Evolutionary conservation across 208 protist species (phyloP), one percentile per base, ranked within the genome.

Genomic region (Trypanosoma scelopori): DNA sequence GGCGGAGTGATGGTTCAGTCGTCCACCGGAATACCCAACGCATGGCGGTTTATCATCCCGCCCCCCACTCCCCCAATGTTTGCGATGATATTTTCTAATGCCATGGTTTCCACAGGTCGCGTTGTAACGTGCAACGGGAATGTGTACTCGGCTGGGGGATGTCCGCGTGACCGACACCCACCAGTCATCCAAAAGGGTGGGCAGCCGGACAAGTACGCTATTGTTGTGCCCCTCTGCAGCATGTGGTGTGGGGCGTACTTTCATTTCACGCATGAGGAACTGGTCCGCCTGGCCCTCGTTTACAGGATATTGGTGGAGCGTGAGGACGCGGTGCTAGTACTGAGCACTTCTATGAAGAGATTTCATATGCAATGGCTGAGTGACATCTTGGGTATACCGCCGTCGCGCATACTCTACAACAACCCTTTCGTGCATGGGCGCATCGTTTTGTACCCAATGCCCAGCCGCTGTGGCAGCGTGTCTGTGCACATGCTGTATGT

Each of bases 261-360:
- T 30, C 69, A 79, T 43, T 79, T 71, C 45, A 79, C 69, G 15
- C 67, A 79, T 62, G 74, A 79, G 49, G 62, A 79, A 28, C 52
- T 79, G 11, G 9, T 60, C 11, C 67, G 74, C 46, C 27, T 79
- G 23, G 59, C 62, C 12, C 42, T 71, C 5, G 56, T 79, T n/a
- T 35, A 71, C 58, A 55, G 47, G 32, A 51, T 72, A 28, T 52
- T 79, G 46, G 15, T 75, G 13, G 57, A 73, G 12, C 28, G 53
- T 1, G 43, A 49, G 12, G 69, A 79, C 49, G 46, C 69, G 6
- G 65, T 58, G 22, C 25, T 79, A 18, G 45, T 71, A 16, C 12
- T 77, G 1, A n/a, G 39, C 25, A 23, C 37, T 3, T 0, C 46
- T 27, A 16, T 25, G 6, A 74, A n/a, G 37, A 32, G 16, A 35